These are phyloP conservation scores for Trichoderma sp. DNA, from an alignment of 2,329 filamentous ascomycete genomes.

Conservation along the genomic window DNA sequence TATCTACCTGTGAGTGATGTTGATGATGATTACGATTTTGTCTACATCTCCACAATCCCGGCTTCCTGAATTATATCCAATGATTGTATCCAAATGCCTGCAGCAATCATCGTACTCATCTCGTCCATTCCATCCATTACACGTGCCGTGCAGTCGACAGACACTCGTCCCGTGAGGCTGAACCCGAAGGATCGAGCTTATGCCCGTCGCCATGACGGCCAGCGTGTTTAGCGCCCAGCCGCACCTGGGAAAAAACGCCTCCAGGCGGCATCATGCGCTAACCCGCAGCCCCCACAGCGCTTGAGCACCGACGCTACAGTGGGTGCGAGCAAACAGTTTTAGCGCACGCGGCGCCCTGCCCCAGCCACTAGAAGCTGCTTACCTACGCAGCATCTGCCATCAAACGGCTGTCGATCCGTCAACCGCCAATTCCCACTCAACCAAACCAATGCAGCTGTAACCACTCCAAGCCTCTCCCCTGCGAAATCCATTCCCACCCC, in stretches of 20 bases:
- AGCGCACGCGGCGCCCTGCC: neutral
- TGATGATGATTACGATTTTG: too few relatives aligned
- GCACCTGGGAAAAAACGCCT: neutral
- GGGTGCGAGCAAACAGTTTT: neutral
- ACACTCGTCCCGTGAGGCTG: neutral
- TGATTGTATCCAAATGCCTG: neutral
- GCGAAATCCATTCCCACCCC: neutral
- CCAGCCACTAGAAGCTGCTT: conserved; percentile 10
- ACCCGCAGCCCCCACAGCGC: neutral
- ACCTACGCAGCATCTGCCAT: conserved; percentile 9
- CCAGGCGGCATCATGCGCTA: neutral
- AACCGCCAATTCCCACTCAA: neutral
- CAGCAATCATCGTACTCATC: neutral
- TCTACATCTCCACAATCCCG: too few relatives aligned
- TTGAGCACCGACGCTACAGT: neutral
- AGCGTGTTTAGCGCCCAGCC: neutral
- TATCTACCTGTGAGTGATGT: neutral
- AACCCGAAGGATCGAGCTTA: neutral
- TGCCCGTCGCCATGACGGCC: neutral
- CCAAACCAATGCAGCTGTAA: conserved; percentile 5
- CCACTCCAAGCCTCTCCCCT: conserved; percentile 6
- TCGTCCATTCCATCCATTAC: too few relatives aligned
- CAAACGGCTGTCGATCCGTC: conserved; percentile 8
- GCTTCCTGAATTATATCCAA: neutral
- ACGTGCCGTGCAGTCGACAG: too few relatives aligned